Evolutionary conservation across 352 stramenopile species (phyloP).

Genomic region (Phytophthora litchii): DNA sequence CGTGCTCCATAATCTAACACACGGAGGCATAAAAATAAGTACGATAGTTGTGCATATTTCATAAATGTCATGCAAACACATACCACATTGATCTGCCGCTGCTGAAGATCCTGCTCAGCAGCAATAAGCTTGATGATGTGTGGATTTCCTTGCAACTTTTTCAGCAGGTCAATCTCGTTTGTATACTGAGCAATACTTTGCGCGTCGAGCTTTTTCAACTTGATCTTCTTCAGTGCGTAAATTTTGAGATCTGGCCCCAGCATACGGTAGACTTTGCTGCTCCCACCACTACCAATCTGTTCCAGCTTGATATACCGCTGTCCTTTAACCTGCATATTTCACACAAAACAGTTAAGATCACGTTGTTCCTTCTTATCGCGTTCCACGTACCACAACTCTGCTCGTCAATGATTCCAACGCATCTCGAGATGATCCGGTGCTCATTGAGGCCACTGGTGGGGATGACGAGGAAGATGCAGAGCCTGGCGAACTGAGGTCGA

Average conservation of each 20-base stretch:
- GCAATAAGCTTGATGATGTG: conserved; percentile 97
- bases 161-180: conserved; percentile 97
- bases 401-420: conserved; percentile 60
- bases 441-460: conserved; percentile 40
- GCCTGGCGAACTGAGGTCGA: conserved; percentile 49
- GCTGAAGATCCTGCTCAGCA: conserved; percentile 91
- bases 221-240: conserved; percentile 98
- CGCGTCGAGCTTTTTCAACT: conserved; percentile 92
- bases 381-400: conserved; percentile 57
- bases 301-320: conserved; percentile 95
- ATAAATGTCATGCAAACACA: neutral
- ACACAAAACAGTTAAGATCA: conserved; percentile 7
- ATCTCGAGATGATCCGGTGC: conserved; percentile 37
- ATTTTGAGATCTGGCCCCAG: conserved; percentile 93
- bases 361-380: neutral
- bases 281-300: conserved; percentile 96
- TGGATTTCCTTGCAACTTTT: conserved; percentile 92
- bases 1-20: conserved; percentile 95
- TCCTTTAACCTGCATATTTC: conserved; percentile 79
- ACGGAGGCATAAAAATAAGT: neutral
- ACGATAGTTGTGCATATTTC: neutral
- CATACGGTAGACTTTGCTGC: conserved; percentile 97
- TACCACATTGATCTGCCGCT: conserved; percentile 79
- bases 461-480: conserved; percentile 68
- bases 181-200: conserved; percentile 94